Evolutionary conservation across 805 yeast species (phyloP), one percentile per base, ranked within the genome.

Genomic region (Saccharomycopsis schoenii): DNA sequence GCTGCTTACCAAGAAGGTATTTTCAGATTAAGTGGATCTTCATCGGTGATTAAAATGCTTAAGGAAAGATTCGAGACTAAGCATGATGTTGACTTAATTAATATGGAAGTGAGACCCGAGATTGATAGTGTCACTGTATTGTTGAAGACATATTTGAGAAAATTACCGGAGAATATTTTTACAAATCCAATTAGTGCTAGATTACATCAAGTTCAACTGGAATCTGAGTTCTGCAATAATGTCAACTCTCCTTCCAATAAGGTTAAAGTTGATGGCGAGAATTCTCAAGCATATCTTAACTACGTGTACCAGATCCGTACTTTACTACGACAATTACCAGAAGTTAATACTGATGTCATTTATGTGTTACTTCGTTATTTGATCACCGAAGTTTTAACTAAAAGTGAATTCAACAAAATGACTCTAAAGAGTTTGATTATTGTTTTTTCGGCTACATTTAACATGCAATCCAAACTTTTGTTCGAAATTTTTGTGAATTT

Each of bases 1-100:
- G 96, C 96, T 0, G 76, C 85, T n/a, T 81, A 81, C 64, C 94
- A 89, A 71, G 96, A 91, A 68, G 99, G 99, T 11, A 82, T 93
- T 2, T 94, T 94, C 75, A 78, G 99, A 64, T 75, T 91, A 61
- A 89, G 92, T 72, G 98, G 98, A 3, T 89, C 96, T 42, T 87
- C 91, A 60, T 80, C 90, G 1, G 79, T 86, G 58, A 89, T 89
- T 47, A 82, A 85, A 65, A 81, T 77, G 50, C 77, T 89, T 62
- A 88, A 85, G 67, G 88, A 82, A 56, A 77, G 74, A 56, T 93
- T 88, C 74, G 89, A 91, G 69, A 76, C 70, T 12, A 77, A 80
- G 4, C 80, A 80, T 61, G 97, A 92, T 70, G 75, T 88, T 55
- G 90, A 89, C 68, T 76, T 92, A 58, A 79, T 77, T 64, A 72